Evolutionary conservation across 345 rosid species (phyloP).

Genomic region (Geranium rotundifolium): DNA sequence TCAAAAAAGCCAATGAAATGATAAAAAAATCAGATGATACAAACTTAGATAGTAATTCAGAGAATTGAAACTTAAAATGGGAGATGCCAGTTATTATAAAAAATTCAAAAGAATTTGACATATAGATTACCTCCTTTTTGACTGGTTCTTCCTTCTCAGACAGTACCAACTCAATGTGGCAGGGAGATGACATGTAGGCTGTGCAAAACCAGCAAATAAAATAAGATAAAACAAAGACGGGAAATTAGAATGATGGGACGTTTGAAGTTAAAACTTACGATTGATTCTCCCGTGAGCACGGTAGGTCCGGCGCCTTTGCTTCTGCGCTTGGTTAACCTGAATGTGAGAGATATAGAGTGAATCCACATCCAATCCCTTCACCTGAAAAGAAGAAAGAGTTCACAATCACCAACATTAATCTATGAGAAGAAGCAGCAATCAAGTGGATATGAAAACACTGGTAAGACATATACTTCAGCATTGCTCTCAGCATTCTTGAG

Average conservation of each 20-base stretch:
- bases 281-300: constrained; percentile 98
- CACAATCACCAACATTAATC: not conserved
- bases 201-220: not conserved
- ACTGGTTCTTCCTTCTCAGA: constrained; percentile 96
- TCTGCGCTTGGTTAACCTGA: constrained; percentile 94
- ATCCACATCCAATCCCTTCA: constrained; percentile 94
- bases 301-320: constrained; percentile 93
- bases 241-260: not conserved
- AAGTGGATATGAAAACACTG: not conserved
- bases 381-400: constrained; percentile 27
- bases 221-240: not conserved
- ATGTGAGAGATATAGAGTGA: constrained; percentile 71
- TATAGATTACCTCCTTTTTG: constrained; percentile 65
- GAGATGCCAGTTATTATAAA: too few species aligned
- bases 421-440: not conserved
- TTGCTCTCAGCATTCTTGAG: constrained; percentile 96
- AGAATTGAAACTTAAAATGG: too few species aligned
- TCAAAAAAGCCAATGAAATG: not conserved
- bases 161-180: constrained; percentile 80
- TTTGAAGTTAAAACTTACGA: constrained; percentile 31
- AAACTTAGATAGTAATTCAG: not conserved
- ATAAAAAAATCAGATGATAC: not conserved
- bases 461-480: constrained; percentile 48
- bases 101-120: too few species aligned
- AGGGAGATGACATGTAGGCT: constrained; percentile 98